Conservation (phyloP, 2,329 filamentous ascomycete genomes). For the Aspergillus tubingensis region DNA sequence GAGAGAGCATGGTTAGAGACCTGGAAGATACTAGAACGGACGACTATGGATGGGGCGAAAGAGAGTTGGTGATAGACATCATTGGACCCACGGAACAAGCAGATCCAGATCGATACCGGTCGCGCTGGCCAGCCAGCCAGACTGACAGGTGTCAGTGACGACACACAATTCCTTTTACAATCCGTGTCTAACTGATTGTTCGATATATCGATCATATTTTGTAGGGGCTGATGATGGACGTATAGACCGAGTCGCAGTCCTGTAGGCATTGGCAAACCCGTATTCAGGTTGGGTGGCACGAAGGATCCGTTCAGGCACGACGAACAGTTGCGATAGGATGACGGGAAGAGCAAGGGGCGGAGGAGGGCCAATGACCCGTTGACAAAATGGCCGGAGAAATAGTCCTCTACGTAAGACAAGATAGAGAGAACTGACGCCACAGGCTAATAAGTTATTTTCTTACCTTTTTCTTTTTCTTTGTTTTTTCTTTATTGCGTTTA, state of each 20-base stretch:
- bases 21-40: background rate
- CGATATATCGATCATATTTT: background rate
- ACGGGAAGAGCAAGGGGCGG: background rate
- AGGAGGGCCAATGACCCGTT: conserved; percentile 10
- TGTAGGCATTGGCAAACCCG: background rate
- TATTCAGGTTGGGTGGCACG: background rate
- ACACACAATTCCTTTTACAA: background rate
- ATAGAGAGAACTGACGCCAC: background rate
- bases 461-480: background rate
- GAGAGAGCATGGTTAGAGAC: background rate
- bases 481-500: background rate
- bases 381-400: conserved; percentile 11
- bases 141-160: conserved; percentile 8
- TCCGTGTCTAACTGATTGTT: background rate
- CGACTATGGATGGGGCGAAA: background rate
- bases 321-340: background rate
- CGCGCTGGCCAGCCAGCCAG: background rate
- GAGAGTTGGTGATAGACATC: background rate
- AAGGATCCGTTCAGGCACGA: conserved; percentile 2
- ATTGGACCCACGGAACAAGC: conserved; percentile 2
- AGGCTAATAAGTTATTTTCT: background rate
- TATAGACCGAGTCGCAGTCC: background rate
- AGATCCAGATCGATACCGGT: conserved; percentile 3
- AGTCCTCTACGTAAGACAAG: conserved; percentile 21
- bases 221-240: background rate